Base-by-base conservation (phyloP, 1,284 basidiomycete species). In the Ustilago esculenta region DNA sequence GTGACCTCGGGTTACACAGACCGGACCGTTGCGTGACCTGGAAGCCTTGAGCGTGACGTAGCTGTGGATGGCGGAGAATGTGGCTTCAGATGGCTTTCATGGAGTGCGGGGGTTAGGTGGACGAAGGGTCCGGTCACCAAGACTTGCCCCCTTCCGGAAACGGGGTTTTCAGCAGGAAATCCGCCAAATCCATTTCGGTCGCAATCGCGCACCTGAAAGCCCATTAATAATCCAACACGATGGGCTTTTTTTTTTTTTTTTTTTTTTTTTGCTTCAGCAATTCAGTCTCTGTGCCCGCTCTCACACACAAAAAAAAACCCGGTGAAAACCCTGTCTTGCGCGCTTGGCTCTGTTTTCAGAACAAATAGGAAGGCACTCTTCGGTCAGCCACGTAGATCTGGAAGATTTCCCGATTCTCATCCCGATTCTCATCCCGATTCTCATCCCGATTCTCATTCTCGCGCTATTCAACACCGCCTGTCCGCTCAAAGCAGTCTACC, bases 371-470 rank as follows among this genome's bases (percentile, higher is more conserved):
- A 40, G 4, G 20, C 23, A 20, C 32, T 18, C 11, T 49, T 58
- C 61, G 42, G 55, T 65, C 61, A 65, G 61, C 61, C 14, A 21
- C 18, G 24, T 43, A 37, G 39, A 8, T 11, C 32, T 34, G 35
- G 11, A 12, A 21, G 17, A 23, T 12, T 25, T 4, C 5, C 17
- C 30, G 18, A 30, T 5, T n/a, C n/a, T n/a, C n/a, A n/a, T n/a
- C n/a, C n/a, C n/a, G n/a, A n/a, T n/a, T n/a, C n/a, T n/a, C n/a
- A n/a, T n/a, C n/a, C n/a, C n/a, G n/a, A n/a, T n/a, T n/a, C n/a
- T n/a, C n/a, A n/a, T n/a, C n/a, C n/a, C n/a, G n/a, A n/a, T n/a
- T n/a, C n/a, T n/a, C 15, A 6, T n/a, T 10, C 15, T 40, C 15
- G 39, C 39, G 24, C 39, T 40, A 25, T 40, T 40, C 21, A 40